Conservation (phyloP, 768 basidiomycete genomes). For the Boletus rubescentipes region DNA sequence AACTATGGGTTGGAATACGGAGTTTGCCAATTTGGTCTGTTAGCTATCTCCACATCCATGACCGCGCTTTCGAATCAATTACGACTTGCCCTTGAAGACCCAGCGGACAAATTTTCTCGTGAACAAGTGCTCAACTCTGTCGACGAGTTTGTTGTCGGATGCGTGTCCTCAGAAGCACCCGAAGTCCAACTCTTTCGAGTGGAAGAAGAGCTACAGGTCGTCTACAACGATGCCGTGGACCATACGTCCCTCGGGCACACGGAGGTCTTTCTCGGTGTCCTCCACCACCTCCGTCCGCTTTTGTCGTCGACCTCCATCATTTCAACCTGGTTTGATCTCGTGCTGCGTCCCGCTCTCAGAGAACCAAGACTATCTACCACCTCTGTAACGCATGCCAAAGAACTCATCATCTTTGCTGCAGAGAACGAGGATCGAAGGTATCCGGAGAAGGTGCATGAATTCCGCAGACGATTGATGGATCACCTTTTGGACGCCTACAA, state of each 20-base stretch:
- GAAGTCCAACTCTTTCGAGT: slow-evolving; percentile 46
- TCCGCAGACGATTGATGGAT: slow-evolving; percentile 68
- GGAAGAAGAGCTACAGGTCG: slow-evolving; percentile 65
- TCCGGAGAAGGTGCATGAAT: slow-evolving; percentile 57
- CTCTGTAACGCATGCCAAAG: slow-evolving; percentile 66
- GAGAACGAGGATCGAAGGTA: slow-evolving; percentile 43
- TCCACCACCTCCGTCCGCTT: slow-evolving; percentile 61
- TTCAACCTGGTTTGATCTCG: slow-evolving; percentile 78
- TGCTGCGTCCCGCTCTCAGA: slow-evolving; percentile 74
- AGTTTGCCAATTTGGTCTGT: slow-evolving; percentile 8
- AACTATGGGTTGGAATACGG: not conserved
- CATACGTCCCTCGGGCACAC: slow-evolving; percentile 60
- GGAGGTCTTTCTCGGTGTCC: slow-evolving; percentile 64
- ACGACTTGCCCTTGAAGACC: slow-evolving; percentile 54
- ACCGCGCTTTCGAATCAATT: slow-evolving; percentile 49
- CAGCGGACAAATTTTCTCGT: slow-evolving; percentile 50
- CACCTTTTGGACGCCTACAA: slow-evolving; percentile 75
- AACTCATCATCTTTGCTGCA: slow-evolving; percentile 64
- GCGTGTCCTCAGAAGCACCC: slow-evolving; percentile 46
- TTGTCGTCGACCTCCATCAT: slow-evolving; percentile 66
- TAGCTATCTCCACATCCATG: slow-evolving; percentile 32
- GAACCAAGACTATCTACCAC: slow-evolving; percentile 64
- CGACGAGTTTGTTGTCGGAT: slow-evolving; percentile 57
- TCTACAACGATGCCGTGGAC: slow-evolving; percentile 63
- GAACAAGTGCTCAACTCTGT: slow-evolving; percentile 48